Percentiles rank a stretch among this genome's conserved stretches.
phyloP scores from a whole-genome alignment of 2,329 filamentous ascomycete genomes.

The Colletotrichum gigasporum region DNA sequence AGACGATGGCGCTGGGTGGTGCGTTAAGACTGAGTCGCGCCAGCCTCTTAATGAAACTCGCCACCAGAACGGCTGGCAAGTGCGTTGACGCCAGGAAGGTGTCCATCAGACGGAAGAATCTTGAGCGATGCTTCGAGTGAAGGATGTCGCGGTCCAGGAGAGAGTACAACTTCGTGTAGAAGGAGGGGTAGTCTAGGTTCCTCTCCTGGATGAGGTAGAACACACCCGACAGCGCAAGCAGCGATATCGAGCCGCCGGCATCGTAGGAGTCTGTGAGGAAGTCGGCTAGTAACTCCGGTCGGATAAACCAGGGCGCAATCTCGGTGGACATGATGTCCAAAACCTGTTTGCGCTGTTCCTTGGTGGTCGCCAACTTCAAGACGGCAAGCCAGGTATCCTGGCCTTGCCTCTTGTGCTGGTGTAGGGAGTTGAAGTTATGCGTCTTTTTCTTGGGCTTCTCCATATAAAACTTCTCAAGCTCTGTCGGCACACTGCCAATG shows the following conservation, averaged over 20 bases:
- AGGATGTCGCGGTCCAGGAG: slow-evolving; percentile 86
- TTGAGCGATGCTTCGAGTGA: slow-evolving; percentile 92
- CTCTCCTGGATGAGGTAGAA: slow-evolving; percentile 94
- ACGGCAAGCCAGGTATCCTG: slow-evolving; percentile 89
- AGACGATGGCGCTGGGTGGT: slow-evolving; percentile 88
- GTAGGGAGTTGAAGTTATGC: slow-evolving; percentile 71
- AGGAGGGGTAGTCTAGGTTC: slow-evolving; percentile 95
- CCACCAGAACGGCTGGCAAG: slow-evolving; percentile 88
- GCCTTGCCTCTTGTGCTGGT: slow-evolving; percentile 79
- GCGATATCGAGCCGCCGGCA: slow-evolving; percentile 83
- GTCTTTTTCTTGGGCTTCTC: slow-evolving; percentile 72
- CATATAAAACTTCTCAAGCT: slow-evolving; percentile 76
- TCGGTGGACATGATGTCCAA: slow-evolving; percentile 78
- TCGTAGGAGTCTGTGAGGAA: slow-evolving; percentile 97
- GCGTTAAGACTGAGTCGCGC: slow-evolving; percentile 85
- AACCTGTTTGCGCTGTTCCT: slow-evolving; percentile 81
- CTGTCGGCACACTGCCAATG: slow-evolving; percentile 77
- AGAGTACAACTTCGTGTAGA: slow-evolving; percentile 94
- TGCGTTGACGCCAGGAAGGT: slow-evolving; percentile 92
- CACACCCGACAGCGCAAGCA: slow-evolving; percentile 89
- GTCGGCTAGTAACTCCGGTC: slow-evolving; percentile 91
- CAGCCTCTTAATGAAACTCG: slow-evolving; percentile 96
- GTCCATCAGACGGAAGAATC: slow-evolving; percentile 91
- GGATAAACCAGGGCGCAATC: slow-evolving; percentile 89
- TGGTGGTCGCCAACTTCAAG: slow-evolving; percentile 72